A percentile compares a stretch with the other conserved stretches of the same genome.
phyloP scores from a whole-genome alignment of 148 eudicot species.

The Camellia lanceoleosa region DNA sequence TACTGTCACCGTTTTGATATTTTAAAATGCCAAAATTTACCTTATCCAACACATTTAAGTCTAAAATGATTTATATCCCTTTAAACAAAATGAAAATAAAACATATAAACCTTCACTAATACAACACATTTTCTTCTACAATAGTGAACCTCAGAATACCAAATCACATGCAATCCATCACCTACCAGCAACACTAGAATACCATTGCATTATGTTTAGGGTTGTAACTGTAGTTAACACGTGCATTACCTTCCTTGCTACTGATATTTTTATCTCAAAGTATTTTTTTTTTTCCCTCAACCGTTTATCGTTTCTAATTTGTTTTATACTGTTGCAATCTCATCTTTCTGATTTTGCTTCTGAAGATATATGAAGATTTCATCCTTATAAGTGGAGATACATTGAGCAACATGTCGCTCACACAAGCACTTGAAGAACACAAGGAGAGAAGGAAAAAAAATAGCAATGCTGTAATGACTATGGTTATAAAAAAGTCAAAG shows the following conservation, averaged over 20 bases:
- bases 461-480: conserved; percentile 91
- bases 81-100: too few species aligned
- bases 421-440: conserved; percentile 80
- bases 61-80: background rate
- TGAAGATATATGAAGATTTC: conserved; percentile 87
- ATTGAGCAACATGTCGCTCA: conserved; percentile 84
- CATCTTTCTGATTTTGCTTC: conserved; percentile 21
- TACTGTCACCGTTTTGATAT: too few species aligned
- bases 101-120: background rate
- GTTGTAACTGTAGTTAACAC: too few species aligned
- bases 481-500: conserved; percentile 81
- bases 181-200: background rate
- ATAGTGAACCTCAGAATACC: background rate
- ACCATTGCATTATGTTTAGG: too few species aligned
- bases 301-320: background rate
- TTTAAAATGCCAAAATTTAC: too few species aligned
- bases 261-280: too few species aligned
- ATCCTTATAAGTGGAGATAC: conserved; percentile 89
- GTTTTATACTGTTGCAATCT: background rate
- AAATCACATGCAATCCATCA: background rate
- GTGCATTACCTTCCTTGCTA: too few species aligned
- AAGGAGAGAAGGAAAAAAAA: conserved; percentile 87
- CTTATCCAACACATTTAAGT: too few species aligned
- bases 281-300: background rate
- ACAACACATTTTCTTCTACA: background rate